These are phyloP conservation scores for Cercospora berteroae DNA, from an alignment of 2,329 filamentous ascomycete species.

Conservation along the genomic window DNA sequence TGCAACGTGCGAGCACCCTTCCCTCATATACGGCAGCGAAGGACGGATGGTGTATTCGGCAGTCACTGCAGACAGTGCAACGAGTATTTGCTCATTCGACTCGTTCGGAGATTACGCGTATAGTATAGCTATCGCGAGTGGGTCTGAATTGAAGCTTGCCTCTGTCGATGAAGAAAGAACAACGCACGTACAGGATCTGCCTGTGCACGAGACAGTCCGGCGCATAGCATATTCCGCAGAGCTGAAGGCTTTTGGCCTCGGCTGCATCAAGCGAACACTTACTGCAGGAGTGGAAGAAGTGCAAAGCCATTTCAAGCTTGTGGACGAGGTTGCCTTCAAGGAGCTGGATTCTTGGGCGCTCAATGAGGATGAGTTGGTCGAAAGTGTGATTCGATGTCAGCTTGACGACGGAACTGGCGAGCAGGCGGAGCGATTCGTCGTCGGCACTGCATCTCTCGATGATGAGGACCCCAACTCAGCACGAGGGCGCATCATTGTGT, in stretches of 20 bases:
- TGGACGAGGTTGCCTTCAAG: slow-evolving; percentile 86
- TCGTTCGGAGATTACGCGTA: slow-evolving; percentile 70
- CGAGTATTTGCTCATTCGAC: slow-evolving; percentile 78
- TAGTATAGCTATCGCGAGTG: slow-evolving; percentile 76
- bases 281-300: slow-evolving; percentile 70
- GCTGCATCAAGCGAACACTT: slow-evolving; percentile 75
- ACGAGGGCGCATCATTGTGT: slow-evolving; percentile 77
- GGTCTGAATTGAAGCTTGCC: slow-evolving; percentile 69
- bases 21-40: slow-evolving; percentile 85
- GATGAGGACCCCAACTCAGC: slow-evolving; percentile 52
- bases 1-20: slow-evolving; percentile 90
- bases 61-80: slow-evolving; percentile 83
- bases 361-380: slow-evolving; percentile 70
- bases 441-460: slow-evolving; percentile 81
- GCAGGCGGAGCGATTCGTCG: slow-evolving; percentile 74
- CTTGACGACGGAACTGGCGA: slow-evolving; percentile 60
- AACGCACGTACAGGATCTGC: slow-evolving; percentile 81
- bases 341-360: slow-evolving; percentile 70
- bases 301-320: slow-evolving; percentile 77
- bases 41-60: slow-evolving; percentile 89
- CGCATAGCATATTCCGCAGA: slow-evolving; percentile 79
- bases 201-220: slow-evolving; percentile 77
- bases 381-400: slow-evolving; percentile 76
- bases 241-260: slow-evolving; percentile 80
- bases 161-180: slow-evolving; percentile 78